phyloP scores from a whole-genome alignment of 73 alveolate species.

The Paramecium caudatum region DNA sequence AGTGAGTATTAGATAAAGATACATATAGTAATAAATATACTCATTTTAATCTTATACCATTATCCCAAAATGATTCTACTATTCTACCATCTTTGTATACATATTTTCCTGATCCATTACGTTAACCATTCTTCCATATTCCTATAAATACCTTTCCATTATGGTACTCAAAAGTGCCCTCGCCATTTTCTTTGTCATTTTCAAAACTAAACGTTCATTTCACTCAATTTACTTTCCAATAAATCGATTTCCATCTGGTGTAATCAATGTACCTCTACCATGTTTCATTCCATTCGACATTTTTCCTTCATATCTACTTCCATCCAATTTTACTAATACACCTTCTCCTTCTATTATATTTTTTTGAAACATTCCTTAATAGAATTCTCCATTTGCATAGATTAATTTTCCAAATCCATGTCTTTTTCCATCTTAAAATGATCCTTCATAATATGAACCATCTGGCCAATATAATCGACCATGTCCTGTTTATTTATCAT shows the following conservation, averaged over 20 bases:
- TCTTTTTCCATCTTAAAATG: not conserved
- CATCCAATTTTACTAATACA: constrained; percentile 38
- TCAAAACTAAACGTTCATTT: constrained; percentile 42
- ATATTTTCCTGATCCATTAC: constrained; percentile 77
- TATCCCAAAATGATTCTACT: constrained; percentile 53
- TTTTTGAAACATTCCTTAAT: constrained; percentile 56
- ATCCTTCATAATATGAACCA: constrained; percentile 82
- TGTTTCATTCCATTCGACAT: constrained; percentile 75
- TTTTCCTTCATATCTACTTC: constrained; percentile 67
- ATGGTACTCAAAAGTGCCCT: constrained; percentile 81
- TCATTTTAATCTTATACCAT: constrained; percentile 38
- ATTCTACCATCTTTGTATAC: constrained; percentile 68
- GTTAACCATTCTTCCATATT: constrained; percentile 88
- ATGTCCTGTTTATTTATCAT: constrained; percentile 73
- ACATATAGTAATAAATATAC: no score
- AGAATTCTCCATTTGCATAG: constrained; percentile 17
- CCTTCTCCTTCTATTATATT: constrained; percentile 70
- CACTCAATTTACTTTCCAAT: constrained; percentile 62
- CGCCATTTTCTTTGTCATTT: constrained; percentile 34
- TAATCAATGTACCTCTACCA: constrained; percentile 83
- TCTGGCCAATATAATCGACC: constrained; percentile 78
- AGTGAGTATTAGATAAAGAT: no score
- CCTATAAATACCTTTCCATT: constrained; percentile 88
- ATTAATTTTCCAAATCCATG: constrained; percentile 57
- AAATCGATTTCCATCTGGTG: constrained; percentile 80